These are phyloP conservation scores for Monosporascus cannonballus DNA, from an alignment of 2,329 filamentous ascomycete genomes.

Conservation along the genomic window DNA sequence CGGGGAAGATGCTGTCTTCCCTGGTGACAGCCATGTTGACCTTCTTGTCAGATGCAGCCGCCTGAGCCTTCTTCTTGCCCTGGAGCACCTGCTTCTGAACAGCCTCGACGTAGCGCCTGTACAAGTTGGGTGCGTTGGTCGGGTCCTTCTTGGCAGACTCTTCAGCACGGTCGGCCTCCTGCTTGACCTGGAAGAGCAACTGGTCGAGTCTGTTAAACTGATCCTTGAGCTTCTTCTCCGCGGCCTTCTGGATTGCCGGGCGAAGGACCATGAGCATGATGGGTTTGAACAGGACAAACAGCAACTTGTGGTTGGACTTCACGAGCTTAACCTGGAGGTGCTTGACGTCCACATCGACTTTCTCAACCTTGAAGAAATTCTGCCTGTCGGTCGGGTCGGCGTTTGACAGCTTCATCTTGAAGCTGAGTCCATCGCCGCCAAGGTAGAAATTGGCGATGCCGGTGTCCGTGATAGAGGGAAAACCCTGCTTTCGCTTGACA, in stretches of 20 bases:
- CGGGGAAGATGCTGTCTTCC: conserved; percentile 83
- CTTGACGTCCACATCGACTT: conserved; percentile 76
- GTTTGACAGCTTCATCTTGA: conserved; percentile 84
- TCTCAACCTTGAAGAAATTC: conserved; percentile 93
- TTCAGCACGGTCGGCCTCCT: conserved; percentile 70
- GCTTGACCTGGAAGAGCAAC: conserved; percentile 69
- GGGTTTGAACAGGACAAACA: conserved; percentile 84
- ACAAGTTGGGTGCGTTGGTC: conserved; percentile 73
- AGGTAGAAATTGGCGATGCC: conserved; percentile 87
- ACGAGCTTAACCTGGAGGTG: conserved; percentile 82
- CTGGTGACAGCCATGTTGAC: conserved; percentile 81
- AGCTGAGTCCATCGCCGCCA: conserved; percentile 80
- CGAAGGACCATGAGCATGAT: conserved; percentile 77
- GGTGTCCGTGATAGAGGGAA: conserved; percentile 79
- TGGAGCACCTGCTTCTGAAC: conserved; percentile 67
- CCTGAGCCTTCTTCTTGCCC: conserved; percentile 71
- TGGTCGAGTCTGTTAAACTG: conserved; percentile 70
- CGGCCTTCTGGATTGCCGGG: conserved; percentile 76
- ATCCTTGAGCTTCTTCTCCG: conserved; percentile 86
- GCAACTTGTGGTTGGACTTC: conserved; percentile 89
- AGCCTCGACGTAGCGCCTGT: conserved; percentile 74
- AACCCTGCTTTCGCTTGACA: conserved; percentile 89
- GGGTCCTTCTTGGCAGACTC: conserved; percentile 62
- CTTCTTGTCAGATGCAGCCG: conserved; percentile 58
- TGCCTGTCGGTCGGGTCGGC: conserved; percentile 68